These are phyloP conservation scores for Hondaea fermentalgiana DNA, from an alignment of 108 stramenopile species.

Conservation along the genomic window DNA sequence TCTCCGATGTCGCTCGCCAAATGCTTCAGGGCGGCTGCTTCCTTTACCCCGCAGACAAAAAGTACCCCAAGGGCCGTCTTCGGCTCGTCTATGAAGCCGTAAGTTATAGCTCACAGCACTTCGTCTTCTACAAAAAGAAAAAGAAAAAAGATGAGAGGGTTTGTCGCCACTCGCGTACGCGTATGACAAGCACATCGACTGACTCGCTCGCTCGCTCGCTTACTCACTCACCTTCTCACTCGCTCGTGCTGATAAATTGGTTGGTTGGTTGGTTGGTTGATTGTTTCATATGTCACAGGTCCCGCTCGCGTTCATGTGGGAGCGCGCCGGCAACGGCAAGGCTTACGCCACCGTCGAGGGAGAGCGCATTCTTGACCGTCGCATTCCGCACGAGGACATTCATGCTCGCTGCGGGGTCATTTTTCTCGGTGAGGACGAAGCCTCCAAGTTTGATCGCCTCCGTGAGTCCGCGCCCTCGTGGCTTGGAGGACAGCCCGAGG, in stretches of 20 bases:
- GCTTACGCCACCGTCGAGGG: neutral
- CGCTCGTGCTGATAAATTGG: too few relatives aligned
- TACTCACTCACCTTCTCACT: too few relatives aligned
- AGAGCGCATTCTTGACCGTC: neutral
- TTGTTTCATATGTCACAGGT: neutral
- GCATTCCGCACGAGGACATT: neutral
- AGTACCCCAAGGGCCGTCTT: conserved; percentile 83
- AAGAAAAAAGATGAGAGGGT: too few relatives aligned
- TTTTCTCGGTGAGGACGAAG: neutral
- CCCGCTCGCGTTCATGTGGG: conserved; percentile 6
- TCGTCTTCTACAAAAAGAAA: too few relatives aligned
- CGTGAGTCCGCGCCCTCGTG: neutral
- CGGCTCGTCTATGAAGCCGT: conserved; percentile 96
- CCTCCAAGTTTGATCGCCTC: neutral
- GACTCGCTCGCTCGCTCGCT: too few relatives aligned
- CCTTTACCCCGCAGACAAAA: conserved; percentile 92
- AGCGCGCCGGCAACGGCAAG: neutral
- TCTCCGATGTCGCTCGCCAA: conserved; percentile 94
- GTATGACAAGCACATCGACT: too few relatives aligned
- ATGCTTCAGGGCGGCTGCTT: conserved; percentile 95
- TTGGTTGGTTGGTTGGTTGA: too few relatives aligned
- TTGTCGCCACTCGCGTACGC: too few relatives aligned
- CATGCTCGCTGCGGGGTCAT: neutral
- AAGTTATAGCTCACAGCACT: neutral
- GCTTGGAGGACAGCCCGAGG: neutral